Conservation (phyloP, 108 stramenopile genomes). For the Skeletonema potamos region DNA sequence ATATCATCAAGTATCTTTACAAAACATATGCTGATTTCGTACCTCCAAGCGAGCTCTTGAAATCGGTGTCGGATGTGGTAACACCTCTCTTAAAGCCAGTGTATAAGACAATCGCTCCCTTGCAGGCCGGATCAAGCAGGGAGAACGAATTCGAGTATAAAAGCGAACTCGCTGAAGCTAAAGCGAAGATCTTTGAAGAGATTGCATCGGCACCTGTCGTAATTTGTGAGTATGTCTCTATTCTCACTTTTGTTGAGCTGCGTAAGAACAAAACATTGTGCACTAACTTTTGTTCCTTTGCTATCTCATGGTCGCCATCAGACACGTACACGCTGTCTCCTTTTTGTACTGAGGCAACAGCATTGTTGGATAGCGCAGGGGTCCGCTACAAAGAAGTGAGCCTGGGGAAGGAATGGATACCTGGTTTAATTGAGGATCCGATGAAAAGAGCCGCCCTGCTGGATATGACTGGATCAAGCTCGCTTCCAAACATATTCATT, state of each 20-base stretch:
- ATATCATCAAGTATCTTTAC: slow-evolving; percentile 85
- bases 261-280: background rate
- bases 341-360: slow-evolving; percentile 63
- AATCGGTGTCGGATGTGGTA: slow-evolving; percentile 47
- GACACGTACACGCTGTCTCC: slow-evolving; percentile 76
- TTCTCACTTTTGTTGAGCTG: background rate
- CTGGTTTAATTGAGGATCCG: slow-evolving; percentile 54
- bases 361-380: slow-evolving; percentile 49
- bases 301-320: background rate
- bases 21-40: slow-evolving; percentile 71
- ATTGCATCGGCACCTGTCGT: slow-evolving; percentile 53
- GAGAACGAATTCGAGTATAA: slow-evolving; percentile 37
- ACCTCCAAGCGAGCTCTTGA: slow-evolving; percentile 64
- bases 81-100: slow-evolving; percentile 52
- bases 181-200: slow-evolving; percentile 47
- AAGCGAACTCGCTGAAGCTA: slow-evolving; percentile 48
- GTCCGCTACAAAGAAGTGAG: slow-evolving; percentile 52
- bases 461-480: slow-evolving; percentile 71
- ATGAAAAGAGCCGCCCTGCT: slow-evolving; percentile 60
- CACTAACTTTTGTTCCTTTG: background rate
- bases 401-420: slow-evolving; percentile 75
- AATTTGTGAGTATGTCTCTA: slow-evolving; percentile 40
- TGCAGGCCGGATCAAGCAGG: slow-evolving; percentile 58
- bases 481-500: slow-evolving; percentile 70
- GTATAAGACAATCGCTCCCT: slow-evolving; percentile 47